Percentiles rank a stretch among this genome's conserved stretches.
phyloP scores from a whole-genome alignment of 805 yeast genomes.

The Saccharomycopsis vini region DNA sequence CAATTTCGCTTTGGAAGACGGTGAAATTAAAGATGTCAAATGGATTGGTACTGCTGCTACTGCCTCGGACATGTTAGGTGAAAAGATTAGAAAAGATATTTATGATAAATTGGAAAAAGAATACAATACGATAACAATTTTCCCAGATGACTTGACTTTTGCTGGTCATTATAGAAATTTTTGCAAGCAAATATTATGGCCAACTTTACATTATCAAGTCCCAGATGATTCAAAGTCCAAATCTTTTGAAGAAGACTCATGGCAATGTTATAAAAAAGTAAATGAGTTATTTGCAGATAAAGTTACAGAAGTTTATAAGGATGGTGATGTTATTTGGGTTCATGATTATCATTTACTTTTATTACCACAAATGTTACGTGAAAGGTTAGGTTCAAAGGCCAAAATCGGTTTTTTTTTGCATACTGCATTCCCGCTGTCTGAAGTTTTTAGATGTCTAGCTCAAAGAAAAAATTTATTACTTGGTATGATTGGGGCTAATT shows the following conservation, averaged over 20 bases:
- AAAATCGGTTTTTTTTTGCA: slow-evolving; percentile 88
- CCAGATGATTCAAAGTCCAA: slow-evolving; percentile 92
- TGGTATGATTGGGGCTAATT: slow-evolving; percentile 86
- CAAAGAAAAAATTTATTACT: slow-evolving; percentile 66
- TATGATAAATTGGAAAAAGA: slow-evolving; percentile 35
- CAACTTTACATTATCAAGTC: slow-evolving; percentile 85
- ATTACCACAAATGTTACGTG: slow-evolving; percentile 77
- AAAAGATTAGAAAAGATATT: slow-evolving; percentile 45
- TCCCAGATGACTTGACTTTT: slow-evolving; percentile 68
- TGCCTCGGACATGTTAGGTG: slow-evolving; percentile 78
- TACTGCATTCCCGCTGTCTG: slow-evolving; percentile 91
- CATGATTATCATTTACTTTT: slow-evolving; percentile 89
- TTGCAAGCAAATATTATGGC: slow-evolving; percentile 95
- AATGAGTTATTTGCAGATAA: slow-evolving; percentile 77
- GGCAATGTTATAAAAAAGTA: slow-evolving; percentile 71
- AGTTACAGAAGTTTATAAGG: slow-evolving; percentile 56
- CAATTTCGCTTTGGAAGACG: slow-evolving; percentile 41
- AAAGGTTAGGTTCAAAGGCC: slow-evolving; percentile 60
- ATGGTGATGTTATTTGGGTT: slow-evolving; percentile 79
- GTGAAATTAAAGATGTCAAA: slow-evolving; percentile 31
- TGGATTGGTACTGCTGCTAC: slow-evolving; percentile 94
- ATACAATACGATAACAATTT: slow-evolving; percentile 55
- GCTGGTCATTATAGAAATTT: slow-evolving; percentile 87
- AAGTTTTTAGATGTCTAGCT: slow-evolving; percentile 89
- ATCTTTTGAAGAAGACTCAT: slow-evolving; percentile 92